Percentiles rank a stretch among this genome's conserved stretches.
Evolutionary conservation across 140 eudicot species (phyloP).

Genomic region (Oenanthe javanica): DNA sequence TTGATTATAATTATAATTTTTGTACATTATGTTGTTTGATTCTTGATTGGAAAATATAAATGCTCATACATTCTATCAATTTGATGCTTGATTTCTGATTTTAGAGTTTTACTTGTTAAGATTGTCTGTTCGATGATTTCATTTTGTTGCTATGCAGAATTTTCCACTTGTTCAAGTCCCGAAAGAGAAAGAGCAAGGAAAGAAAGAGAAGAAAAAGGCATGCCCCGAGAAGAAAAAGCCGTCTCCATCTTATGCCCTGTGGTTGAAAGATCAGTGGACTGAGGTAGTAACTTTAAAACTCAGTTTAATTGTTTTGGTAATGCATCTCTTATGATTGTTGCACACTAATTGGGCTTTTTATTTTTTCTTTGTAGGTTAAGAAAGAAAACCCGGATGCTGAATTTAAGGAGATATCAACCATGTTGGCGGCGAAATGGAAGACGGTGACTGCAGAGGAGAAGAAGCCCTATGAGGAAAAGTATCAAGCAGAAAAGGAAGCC

Average conservation of each 20-base stretch:
- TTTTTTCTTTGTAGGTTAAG: constrained; percentile 46
- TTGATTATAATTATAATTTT: not conserved
- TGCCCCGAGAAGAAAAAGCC: constrained; percentile 55
- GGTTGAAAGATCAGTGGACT: constrained; percentile 88
- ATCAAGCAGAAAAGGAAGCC: constrained; percentile 70
- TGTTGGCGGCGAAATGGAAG: constrained; percentile 86
- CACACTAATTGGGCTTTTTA: constrained; percentile 4
- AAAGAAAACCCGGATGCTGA: constrained; percentile 74
- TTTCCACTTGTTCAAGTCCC: constrained; percentile 45
- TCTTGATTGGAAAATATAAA: not conserved
- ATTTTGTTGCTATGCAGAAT: constrained; percentile 24
- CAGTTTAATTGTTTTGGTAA: too few relatives aligned
- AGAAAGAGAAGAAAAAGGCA: constrained; percentile 56
- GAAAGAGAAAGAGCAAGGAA: constrained; percentile 60
- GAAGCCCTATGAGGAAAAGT: constrained; percentile 87
- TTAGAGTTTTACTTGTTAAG: not conserved
- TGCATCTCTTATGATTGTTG: not conserved
- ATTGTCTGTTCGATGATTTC: not conserved
- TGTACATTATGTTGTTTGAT: not conserved
- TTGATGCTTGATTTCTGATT: not conserved
- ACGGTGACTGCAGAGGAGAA: constrained; percentile 66
- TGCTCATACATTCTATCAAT: not conserved
- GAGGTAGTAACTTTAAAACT: constrained; percentile 35
- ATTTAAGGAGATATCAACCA: constrained; percentile 60
- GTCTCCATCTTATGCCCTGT: constrained; percentile 72